Evolutionary conservation across 306 rosid species (phyloP), one percentile per base, ranked within the genome.

Genomic region (Neltuma alba): DNA sequence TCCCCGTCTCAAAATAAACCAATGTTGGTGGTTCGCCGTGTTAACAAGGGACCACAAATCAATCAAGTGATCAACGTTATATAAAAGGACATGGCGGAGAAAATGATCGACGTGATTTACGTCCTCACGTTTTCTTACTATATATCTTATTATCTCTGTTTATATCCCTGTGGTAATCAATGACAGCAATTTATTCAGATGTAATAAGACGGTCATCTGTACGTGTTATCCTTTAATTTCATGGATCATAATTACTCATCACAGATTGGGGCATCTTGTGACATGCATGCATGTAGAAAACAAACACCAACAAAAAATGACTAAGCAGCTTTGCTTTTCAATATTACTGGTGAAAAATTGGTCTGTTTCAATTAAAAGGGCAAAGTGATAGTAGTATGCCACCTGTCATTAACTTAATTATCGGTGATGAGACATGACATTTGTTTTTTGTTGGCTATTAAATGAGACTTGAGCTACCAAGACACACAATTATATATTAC

Each of bases 1-100:
- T 50, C 60, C 55, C 54, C 70, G 62, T 63, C 73, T 82, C 7
- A 75, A 74, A 61, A 52, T n/a, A 18, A 81, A 85, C 81, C 61
- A 66, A 31, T 72, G 55, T 16, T 44, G 31, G 36, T 25, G 65
- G 61, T 16, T 72, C 64, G 70, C 50, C 10, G 60, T 27, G 42
- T 80, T 76, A 27, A 75, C 34, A 68, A 12, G 82, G 74, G 86
- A 79, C 84, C 82, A 76, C 80, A 0, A 61, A 38, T 69, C 58
- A 68, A 57, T 78, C 48, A 31, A 60, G 50, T 76, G 58, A 73
- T 66, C 33, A 6, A 41, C 61, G 60, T 54, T 41, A 21, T n/a
- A n/a, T n/a, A 10, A 23, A 3, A 57, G 50, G 55, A 61, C 31
- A 63, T 74, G 61, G 81, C 27, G 25, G 48, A 82, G 72, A 77